Conservation (phyloP, 2,329 filamentous ascomycete genomes). For the Macrophomina pseudophaseolina region DNA sequence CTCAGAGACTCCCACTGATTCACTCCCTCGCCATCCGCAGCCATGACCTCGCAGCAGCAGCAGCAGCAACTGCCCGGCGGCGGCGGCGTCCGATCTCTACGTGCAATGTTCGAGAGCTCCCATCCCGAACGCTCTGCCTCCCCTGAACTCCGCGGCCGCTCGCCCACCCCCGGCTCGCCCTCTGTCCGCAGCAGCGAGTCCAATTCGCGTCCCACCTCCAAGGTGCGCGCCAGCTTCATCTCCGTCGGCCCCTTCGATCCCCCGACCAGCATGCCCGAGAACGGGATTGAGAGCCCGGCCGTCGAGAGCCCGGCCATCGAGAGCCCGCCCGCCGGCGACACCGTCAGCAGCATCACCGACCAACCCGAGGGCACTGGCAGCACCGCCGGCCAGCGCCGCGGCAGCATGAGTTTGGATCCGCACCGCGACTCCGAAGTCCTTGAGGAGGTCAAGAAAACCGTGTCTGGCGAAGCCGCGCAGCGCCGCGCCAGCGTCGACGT, state of each 20-base stretch:
- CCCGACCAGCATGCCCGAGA: slow-evolving; percentile 30
- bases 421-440: slow-evolving; percentile 40
- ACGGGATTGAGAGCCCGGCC: slow-evolving; percentile 35
- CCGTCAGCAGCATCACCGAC: background rate
- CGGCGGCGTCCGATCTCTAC: slow-evolving; percentile 54
- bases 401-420: slow-evolving; percentile 50
- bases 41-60: slow-evolving; percentile 50
- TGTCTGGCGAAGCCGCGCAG: slow-evolving; percentile 47
- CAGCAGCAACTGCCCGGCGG: slow-evolving; percentile 42
- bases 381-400: slow-evolving; percentile 40
- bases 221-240: slow-evolving; percentile 55
- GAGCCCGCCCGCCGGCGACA: slow-evolving; percentile 24
- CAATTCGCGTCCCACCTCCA: slow-evolving; percentile 46
- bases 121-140: slow-evolving; percentile 33
- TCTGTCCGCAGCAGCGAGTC: slow-evolving; percentile 36
- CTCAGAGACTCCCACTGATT: slow-evolving; percentile 15
- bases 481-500: slow-evolving; percentile 44
- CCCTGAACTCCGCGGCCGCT: slow-evolving; percentile 52
- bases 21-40: slow-evolving; percentile 36
- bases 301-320: slow-evolving; percentile 17
- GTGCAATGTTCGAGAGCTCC: slow-evolving; percentile 56
- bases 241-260: slow-evolving; percentile 45
- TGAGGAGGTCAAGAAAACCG: slow-evolving; percentile 46
- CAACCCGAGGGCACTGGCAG: slow-evolving; percentile 2
- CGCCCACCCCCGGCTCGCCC: slow-evolving; percentile 40